These are phyloP conservation scores for Umbelopsis ramanniana DNA, from an alignment of 192 early-diverging fungal species.

Conservation along the genomic window DNA sequence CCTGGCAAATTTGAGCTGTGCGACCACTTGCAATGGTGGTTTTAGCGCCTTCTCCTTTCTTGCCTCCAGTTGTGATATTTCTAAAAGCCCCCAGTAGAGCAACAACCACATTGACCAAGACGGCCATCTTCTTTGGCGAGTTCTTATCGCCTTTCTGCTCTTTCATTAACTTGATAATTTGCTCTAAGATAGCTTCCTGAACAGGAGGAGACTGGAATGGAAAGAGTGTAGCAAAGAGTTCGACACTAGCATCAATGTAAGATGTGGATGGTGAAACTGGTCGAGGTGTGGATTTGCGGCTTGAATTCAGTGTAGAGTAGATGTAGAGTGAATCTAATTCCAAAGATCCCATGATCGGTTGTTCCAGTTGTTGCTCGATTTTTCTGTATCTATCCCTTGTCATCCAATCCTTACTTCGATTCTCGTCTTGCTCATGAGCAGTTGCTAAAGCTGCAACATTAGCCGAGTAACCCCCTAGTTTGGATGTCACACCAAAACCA, in stretches of 20 bases:
- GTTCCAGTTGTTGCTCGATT: conserved; percentile 55
- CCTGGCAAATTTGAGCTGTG: conserved; percentile 30
- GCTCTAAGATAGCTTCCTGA: conserved; percentile 81
- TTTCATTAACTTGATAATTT: conserved; percentile 68
- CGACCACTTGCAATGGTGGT: conserved; percentile 31
- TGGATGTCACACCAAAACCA: conserved; percentile 61
- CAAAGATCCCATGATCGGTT: conserved; percentile 56
- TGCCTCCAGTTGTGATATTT: conserved; percentile 54
- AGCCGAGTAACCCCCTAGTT: conserved; percentile 51
- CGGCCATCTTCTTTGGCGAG: conserved; percentile 73
- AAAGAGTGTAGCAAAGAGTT: conserved; percentile 78
- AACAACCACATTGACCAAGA: conserved; percentile 79
- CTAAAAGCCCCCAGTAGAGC: conserved; percentile 76
- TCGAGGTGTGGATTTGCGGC: conserved; percentile 37
- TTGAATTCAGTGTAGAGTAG: conserved; percentile 44
- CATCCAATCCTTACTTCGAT: conserved; percentile 48
- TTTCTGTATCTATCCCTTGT: conserved; percentile 43
- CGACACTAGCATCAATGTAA: conserved; percentile 81
- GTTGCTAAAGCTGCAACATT: conserved; percentile 45
- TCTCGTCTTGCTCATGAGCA: conserved; percentile 47
- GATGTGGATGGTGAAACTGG: conserved; percentile 55
- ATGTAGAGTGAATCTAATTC: conserved; percentile 68
- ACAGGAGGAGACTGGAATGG: conserved; percentile 65
- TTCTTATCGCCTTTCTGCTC: conserved; percentile 66
- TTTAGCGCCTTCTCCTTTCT: conserved; percentile 49